Evolutionary conservation across 1,284 basidiomycete genomes (phyloP), one percentile per base, ranked within the genome.

Genomic region (Neolentinus lepideus): DNA sequence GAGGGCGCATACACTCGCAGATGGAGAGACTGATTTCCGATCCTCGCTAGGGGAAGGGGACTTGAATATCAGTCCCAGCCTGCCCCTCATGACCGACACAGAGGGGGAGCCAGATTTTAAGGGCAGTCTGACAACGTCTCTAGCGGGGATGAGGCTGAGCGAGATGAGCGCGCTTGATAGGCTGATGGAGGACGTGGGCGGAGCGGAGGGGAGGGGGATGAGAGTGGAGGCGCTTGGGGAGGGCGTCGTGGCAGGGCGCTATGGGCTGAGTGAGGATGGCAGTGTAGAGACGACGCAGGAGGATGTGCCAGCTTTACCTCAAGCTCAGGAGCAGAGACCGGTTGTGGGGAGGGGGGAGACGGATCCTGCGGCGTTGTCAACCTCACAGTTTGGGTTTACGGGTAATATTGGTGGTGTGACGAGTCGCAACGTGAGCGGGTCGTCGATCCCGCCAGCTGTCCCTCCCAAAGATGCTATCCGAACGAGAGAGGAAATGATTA

Each of bases 141-240:
- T 52, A 26, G 51, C 27, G 27, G 14, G 26, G 6, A 22, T 52
- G 26, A 4, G 51, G 26, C 33, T 36, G 51, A 85, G 89, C 55
- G 86, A 88, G 79, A 76, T 79, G 61, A 89, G 85, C 61, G 89
- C 88, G 3, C 74, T 92, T 52, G 90, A 92, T 64, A 73, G 84
- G 56, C 74, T 92, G 35, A 87, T 89, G 79, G 85, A 88, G 57
- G 81, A 89, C 59, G 87, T 90, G 33, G 83, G 81, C 54, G 47
- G 10, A 6, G 47, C 12, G 10, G 21, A 29, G 22, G 47, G 47
- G 47, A 26, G 3, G 47, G 51, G 33, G 51, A 29, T 36, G 66
- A 66, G 31, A 65, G 38, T 33, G 25, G 25, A 29, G 56, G 47
- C 14, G 29, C 27, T 21, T 2, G 27, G 58, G 14, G 71, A 75